Conservation (phyloP, 352 stramenopile species). For the Globisporangium echinulatum region DNA sequence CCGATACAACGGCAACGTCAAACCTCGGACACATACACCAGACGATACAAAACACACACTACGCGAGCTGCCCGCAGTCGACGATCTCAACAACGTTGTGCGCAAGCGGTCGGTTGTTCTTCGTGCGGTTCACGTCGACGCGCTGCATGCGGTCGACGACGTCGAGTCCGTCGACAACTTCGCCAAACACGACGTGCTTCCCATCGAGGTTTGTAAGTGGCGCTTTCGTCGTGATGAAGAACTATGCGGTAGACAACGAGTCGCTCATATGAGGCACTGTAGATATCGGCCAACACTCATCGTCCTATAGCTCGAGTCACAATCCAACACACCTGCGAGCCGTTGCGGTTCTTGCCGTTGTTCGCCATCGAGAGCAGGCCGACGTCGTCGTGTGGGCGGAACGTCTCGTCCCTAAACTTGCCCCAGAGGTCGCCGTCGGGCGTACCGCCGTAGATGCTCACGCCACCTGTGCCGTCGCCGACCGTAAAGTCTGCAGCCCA, state of each 20-base stretch:
- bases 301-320: not conserved
- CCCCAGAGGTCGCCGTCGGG: constrained; percentile 66
- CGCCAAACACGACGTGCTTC: constrained; percentile 97
- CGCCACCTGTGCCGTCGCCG: constrained; percentile 65
- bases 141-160: constrained; percentile 65
- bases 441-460: constrained; percentile 74
- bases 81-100: constrained; percentile 58
- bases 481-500: constrained; percentile 41
- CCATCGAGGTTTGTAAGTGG: constrained; percentile 77
- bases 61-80: constrained; percentile 51
- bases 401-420: constrained; percentile 82
- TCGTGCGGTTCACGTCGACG: constrained; percentile 42
- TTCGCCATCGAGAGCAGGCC: constrained; percentile 83
- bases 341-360: constrained; percentile 65
- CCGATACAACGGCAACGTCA: not conserved
- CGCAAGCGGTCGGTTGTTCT: constrained; percentile 38
- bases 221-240: constrained; percentile 75
- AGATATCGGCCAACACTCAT: no score
- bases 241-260: constrained; percentile 18
- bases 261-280: no score
- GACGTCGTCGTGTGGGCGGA: constrained; percentile 63
- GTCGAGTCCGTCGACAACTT: constrained; percentile 81
- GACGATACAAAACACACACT: not conserved
- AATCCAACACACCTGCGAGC: constrained; percentile 43
- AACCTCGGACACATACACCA: no score